These are phyloP conservation scores for Gnetum montanum DNA, from an alignment of 75 land plant genomes.

Conservation along the genomic window DNA sequence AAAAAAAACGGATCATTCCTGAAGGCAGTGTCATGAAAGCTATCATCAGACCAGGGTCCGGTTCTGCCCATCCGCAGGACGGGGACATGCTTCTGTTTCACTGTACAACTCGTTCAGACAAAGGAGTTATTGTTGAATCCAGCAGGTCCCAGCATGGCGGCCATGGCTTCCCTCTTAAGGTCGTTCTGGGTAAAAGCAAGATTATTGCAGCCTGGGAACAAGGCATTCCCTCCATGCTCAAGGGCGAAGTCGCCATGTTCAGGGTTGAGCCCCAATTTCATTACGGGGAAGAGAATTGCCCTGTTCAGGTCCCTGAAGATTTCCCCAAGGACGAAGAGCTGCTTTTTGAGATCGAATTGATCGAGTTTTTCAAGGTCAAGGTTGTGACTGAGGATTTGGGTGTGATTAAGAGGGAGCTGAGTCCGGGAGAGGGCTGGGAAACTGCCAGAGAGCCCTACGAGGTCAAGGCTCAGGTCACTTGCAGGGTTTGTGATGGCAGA, in stretches of 20 bases:
- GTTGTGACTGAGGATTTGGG: slow-evolving; percentile 74
- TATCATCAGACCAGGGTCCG: slow-evolving; percentile 66
- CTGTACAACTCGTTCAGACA: slow-evolving; percentile 62
- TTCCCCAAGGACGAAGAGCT: slow-evolving; percentile 81
- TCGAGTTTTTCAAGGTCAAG: slow-evolving; percentile 77
- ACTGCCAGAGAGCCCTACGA: slow-evolving; percentile 93
- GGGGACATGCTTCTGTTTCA: slow-evolving; percentile 87
- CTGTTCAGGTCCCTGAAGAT: slow-evolving; percentile 45
- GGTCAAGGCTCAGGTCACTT: slow-evolving; percentile 64
- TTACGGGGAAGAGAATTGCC: slow-evolving; percentile 85
- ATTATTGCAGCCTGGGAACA: slow-evolving; percentile 80
- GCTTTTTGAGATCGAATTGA: slow-evolving; percentile 90
- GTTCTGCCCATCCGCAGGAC: slow-evolving; percentile 37
- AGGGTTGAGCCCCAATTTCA: slow-evolving; percentile 84
- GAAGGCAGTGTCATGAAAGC: slow-evolving; percentile 90
- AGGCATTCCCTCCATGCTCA: slow-evolving; percentile 89
- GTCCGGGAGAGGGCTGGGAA: slow-evolving; percentile 92
- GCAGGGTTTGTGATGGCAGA: not conserved
- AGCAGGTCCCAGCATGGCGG: slow-evolving; percentile 78
- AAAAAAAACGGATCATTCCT: slow-evolving; percentile 59
- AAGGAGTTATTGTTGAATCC: slow-evolving; percentile 76
- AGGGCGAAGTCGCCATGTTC: slow-evolving; percentile 94
- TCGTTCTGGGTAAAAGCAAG: slow-evolving; percentile 91
- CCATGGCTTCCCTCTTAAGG: slow-evolving; percentile 55
- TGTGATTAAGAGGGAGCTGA: slow-evolving; percentile 71